Percentiles rank a stretch among this genome's conserved stretches.
Conservation (phyloP, 768 basidiomycete species). For the Dentipellis sp. region DNA sequence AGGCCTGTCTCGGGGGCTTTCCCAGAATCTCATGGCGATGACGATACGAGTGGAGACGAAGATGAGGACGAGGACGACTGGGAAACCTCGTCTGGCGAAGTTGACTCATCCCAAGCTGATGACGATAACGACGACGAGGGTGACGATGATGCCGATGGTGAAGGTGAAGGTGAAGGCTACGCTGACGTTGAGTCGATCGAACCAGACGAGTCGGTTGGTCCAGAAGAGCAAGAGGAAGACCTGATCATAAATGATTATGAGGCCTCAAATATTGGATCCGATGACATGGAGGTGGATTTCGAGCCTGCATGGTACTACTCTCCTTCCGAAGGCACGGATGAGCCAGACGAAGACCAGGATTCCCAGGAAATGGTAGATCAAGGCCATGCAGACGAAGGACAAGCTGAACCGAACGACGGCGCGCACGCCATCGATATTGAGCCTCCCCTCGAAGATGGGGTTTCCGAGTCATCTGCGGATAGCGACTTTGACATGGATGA, state of each 20-base stretch:
- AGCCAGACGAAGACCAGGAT: too few relatives aligned
- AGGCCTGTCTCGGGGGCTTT: background rate
- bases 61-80: too few relatives aligned
- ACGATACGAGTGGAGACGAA: too few relatives aligned
- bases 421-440: background rate
- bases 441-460: background rate
- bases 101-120: background rate
- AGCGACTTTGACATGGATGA: background rate
- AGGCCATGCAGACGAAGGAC: background rate
- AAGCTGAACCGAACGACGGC: background rate
- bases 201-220: background rate
- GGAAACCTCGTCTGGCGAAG: background rate
- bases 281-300: background rate
- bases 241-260: background rate
- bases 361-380: too few relatives aligned
- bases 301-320: background rate
- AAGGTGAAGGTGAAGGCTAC: background rate
- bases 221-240: background rate
- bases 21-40: too few relatives aligned
- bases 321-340: too few relatives aligned
- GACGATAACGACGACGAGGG: background rate
- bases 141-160: background rate
- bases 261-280: background rate
- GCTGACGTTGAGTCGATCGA: background rate
- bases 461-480: background rate